Conservation (phyloP, 192 early-diverging fungal species). For the Umbelopsis ramanniana region DNA sequence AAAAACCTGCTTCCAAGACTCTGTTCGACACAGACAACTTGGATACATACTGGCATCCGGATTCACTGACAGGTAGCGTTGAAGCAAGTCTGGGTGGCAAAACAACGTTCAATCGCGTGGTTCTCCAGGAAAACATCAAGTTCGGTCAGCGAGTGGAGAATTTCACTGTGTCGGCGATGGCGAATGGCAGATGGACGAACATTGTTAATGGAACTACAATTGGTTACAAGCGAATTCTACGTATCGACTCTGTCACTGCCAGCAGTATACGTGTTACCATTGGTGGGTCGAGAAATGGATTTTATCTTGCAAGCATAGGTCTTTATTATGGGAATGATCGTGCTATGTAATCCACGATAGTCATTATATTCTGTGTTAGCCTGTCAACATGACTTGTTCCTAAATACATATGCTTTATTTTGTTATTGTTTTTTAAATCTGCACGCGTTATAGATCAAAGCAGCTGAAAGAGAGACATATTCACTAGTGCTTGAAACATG, state of each 20-base stretch:
- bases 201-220: background rate
- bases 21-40: slow-evolving; percentile 10
- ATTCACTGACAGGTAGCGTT: background rate
- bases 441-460: too few species aligned
- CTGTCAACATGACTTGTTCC: too few species aligned
- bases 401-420: too few species aligned
- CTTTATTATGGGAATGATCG: background rate
- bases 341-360: too few species aligned
- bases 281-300: slow-evolving; percentile 12
- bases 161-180: slow-evolving; percentile 7
- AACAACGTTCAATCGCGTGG: background rate
- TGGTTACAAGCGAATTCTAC: slow-evolving; percentile 4
- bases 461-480: too few species aligned
- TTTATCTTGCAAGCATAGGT: slow-evolving; percentile 7
- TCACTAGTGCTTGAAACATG: too few species aligned
- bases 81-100: background rate
- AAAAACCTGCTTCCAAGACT: background rate
- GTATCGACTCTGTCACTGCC: slow-evolving; percentile 1
- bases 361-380: too few species aligned
- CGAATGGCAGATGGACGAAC: background rate
- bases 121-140: slow-evolving; percentile 12
- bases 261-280: background rate
- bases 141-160: slow-evolving; percentile 17
- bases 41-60: slow-evolving; percentile 11
- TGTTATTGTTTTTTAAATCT: too few species aligned